Evolutionary conservation across 306 rosid species (phyloP), one percentile per base, ranked within the genome.

Genomic region (Dalbergia cultrata): DNA sequence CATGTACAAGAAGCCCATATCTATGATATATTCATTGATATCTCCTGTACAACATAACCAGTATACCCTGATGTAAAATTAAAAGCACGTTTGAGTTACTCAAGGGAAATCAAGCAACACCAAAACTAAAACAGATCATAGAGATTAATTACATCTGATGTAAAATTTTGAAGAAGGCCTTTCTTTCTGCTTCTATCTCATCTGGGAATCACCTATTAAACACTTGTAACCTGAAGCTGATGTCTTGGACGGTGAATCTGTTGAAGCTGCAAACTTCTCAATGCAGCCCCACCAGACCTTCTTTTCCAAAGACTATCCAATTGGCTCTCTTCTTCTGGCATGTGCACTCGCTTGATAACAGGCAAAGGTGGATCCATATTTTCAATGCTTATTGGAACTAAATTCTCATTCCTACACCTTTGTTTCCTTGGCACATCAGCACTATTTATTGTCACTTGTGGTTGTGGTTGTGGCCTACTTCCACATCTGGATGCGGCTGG

Each of bases 291-390:
- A 74, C 90, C 91, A 8, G 90, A 86, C 75, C 98, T 94, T 71
- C 98, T 90, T 81, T 90, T 89, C 94, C 97, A 94, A 12, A 94
- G 90, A 81, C 85, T 90, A 1, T 79, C 74, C 35, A 10, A 80
- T 31, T 78, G 60, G 4, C 41, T 58, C 57, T 63, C 84, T 75
- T 81, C 88, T 4, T 74, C 86, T 13, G 63, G 19, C 13, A 68
- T 85, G 3, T 57, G 56, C 68, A 53, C 85, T 66, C 49, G 44
- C 83, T 85, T 88, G 22, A 86, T 78, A 67, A 91, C 96, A 39
- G 96, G 93, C 84, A 91, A 76, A 22, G 96, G 96, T 78, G 93
- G 93, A 89, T 91, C 96, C 93, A 91, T 80, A 8, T 84, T 80
- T 14, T 81, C 87, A 81, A 89, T 66, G 80, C 79, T 86, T n/a